phyloP scores from a whole-genome alignment of 306 rosid genomes.

The Trichosanthes cucumerina region DNA sequence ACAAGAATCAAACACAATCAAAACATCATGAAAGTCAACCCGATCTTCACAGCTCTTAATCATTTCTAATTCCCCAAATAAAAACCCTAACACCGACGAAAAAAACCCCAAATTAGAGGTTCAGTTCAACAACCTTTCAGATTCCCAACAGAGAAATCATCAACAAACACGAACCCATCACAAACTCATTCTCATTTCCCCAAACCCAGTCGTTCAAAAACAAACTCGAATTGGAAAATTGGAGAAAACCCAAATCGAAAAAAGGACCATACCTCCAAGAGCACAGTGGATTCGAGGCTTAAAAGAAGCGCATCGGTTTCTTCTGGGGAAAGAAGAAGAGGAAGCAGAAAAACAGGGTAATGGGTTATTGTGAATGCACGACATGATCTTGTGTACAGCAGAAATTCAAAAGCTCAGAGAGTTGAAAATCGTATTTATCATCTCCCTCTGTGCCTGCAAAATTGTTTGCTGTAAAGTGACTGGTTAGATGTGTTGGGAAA shows the following conservation, averaged over 20 bases:
- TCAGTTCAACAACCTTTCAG: not conserved
- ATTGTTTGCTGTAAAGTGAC: not conserved
- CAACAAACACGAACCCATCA: not conserved
- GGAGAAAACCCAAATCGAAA: not conserved
- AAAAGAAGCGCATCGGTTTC: constrained; percentile 23
- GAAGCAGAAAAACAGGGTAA: constrained; percentile 32
- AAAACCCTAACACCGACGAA: not conserved
- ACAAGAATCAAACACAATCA: not conserved
- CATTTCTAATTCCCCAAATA: not conserved
- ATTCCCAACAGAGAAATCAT: not conserved
- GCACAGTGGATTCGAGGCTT: constrained; percentile 41
- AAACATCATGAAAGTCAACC: not conserved
- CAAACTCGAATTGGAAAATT: not conserved
- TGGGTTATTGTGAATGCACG: constrained; percentile 31
- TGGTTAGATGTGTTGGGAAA: not conserved
- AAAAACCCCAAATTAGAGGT: not conserved
- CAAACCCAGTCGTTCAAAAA: not conserved
- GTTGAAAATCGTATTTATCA: not conserved
- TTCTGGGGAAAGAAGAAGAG: constrained; percentile 17
- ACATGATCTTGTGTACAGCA: constrained; percentile 28
- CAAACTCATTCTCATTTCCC: not conserved
- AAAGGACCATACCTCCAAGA: constrained; percentile 41
- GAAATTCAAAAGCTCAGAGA: not conserved
- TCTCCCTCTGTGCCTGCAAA: not conserved
- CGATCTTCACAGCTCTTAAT: not conserved